Base-by-base conservation (phyloP, 495 filamentous ascomycete species). In the Hyaloscypha bicolor region DNA sequence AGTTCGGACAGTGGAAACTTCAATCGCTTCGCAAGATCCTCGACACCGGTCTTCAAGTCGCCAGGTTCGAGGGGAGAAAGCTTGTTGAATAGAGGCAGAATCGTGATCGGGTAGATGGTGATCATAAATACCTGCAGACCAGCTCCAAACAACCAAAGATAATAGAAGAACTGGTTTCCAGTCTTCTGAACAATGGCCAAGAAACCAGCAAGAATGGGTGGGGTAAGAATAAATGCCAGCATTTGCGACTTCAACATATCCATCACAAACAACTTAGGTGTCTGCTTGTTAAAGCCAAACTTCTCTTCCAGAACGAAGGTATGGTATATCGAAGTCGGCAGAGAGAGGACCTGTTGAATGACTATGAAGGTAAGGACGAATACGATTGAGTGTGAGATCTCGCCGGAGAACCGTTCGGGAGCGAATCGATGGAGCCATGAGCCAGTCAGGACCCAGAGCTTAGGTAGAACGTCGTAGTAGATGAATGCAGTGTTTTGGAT, bases 261-360 rank as follows among this genome's bases (percentile, higher is more conserved):
- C 70, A 88, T 91, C 55, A 98, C 79, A 83, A 93, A 99, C 4
- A 97, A 83, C 78, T 88, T 89, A 48, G 91, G 77, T 0, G 95
- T 98, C 81, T 96, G 92, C 83, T 99, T 98, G 79, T 99, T 99
- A 85, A 99, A 99, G 30, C 95, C 96, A 76, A 94, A 99, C 74
- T 93, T 91, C 83, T 98, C 93, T 76, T 99, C 95, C 53, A 98
- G 83, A 51, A 97, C 91, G 75, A 99, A 99, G 1, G 90, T 93
- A 81, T 92, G 88, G 83, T 97, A 99, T 75, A 97, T 91, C 61
- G 84, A 89, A 63, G 90, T 86, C 19, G 96, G 96, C 57, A 98
- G 80, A 45, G 88, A 90, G 64, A 96, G 77, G 58, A 90, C 71
- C 70, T 92, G 91, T 42, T 92, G 89, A 72, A 93, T 85, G 68